A percentile compares a stretch with the other conserved stretches of the same genome.
Evolutionary conservation across 2,329 filamentous ascomycete species (phyloP).

Genomic region (Neofusicoccum cordaticola): DNA sequence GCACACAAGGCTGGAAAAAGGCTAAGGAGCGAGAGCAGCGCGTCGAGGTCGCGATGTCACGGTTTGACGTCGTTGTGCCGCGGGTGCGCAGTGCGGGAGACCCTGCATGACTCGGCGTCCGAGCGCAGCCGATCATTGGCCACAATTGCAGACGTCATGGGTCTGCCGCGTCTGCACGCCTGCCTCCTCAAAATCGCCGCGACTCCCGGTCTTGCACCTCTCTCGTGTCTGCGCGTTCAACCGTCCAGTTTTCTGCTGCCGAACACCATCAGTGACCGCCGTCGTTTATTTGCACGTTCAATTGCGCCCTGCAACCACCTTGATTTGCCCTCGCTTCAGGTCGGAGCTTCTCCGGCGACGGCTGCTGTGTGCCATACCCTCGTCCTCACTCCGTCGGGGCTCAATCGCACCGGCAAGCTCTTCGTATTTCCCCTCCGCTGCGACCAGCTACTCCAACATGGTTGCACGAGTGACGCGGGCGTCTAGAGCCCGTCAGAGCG

Average conservation of each 20-base stretch:
- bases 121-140: conserved; percentile 11
- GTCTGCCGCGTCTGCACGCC: not conserved
- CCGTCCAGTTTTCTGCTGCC: not conserved
- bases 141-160: conserved; percentile 10
- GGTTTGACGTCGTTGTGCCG: not conserved
- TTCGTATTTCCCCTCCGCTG: not conserved
- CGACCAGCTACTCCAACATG: conserved; percentile 23
- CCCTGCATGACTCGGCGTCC: conserved; percentile 14
- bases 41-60: conserved; percentile 2
- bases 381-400: not conserved
- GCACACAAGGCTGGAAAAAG: not conserved
- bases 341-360: not conserved
- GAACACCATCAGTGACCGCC: not conserved
- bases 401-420: not conserved
- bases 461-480: conserved; percentile 30
- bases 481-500: conserved; percentile 23
- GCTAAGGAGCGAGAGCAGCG: not conserved
- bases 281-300: not conserved
- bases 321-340: not conserved
- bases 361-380: not conserved
- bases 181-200: not conserved
- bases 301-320: not conserved
- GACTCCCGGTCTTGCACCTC: not conserved
- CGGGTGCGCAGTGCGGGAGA: not conserved
- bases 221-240: no score